Percentiles rank a stretch among this genome's conserved stretches.
phyloP scores from a whole-genome alignment of 371 early-diverging fungal species.

The Entomophthora muscae region DNA sequence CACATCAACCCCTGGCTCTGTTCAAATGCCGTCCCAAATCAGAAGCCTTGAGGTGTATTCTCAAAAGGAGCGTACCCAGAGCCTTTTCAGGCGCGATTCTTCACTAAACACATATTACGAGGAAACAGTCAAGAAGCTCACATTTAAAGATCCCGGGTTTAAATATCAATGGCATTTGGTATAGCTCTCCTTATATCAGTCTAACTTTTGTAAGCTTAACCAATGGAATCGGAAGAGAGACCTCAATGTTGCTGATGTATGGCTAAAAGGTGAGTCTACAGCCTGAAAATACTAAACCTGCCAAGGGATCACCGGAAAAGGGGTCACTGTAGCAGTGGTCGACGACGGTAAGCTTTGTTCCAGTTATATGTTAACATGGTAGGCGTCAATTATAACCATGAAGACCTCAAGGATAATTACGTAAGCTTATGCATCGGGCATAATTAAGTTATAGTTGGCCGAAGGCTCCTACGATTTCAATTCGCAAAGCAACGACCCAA shows the following conservation, averaged over 20 bases:
- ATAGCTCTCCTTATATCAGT: background rate
- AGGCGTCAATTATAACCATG: background rate
- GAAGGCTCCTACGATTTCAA: conserved; percentile 90
- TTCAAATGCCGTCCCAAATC: too few relatives aligned
- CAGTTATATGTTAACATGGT: background rate
- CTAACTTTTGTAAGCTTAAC: background rate
- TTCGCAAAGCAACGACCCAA: conserved; percentile 43
- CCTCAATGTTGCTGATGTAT: background rate
- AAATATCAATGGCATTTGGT: conserved; percentile 68
- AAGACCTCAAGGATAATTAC: conserved; percentile 50
- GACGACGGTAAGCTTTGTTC: conserved; percentile 28
- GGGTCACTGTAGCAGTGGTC: conserved; percentile 80
- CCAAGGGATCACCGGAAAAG: conserved; percentile 38
- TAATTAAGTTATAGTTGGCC: conserved; percentile 12
- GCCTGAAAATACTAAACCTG: conserved; percentile 12
- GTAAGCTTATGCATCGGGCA: conserved; percentile 9
- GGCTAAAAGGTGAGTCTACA: background rate
- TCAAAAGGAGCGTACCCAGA: background rate
- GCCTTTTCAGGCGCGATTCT: background rate
- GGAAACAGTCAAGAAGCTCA: background rate
- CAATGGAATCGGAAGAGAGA: background rate
- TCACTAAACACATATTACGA: background rate
- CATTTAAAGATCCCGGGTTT: conserved; percentile 48
- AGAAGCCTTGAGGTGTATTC: background rate
- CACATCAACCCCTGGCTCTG: too few relatives aligned